Base-by-base conservation (phyloP, 495 filamentous ascomycete genomes). In the Penicillium psychrofluorescens region DNA sequence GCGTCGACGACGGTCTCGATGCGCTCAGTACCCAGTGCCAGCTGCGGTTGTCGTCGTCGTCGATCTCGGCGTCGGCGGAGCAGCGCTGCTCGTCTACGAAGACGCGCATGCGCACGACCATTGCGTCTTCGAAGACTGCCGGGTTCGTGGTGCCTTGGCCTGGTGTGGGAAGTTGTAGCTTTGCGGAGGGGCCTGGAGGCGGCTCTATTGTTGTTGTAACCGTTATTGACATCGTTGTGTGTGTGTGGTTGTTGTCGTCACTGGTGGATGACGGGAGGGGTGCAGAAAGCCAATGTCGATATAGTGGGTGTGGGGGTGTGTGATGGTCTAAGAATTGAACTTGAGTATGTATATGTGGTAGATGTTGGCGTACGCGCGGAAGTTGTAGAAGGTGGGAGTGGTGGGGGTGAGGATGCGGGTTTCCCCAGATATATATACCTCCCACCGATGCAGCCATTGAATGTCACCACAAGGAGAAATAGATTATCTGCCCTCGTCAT, bases 21-120 rank as follows among this genome's bases (percentile, higher is more conserved):
- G 41, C 49, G 64, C 89, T 94, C 27, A 81, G 65, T 28, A 95
- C 77, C 84, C 86, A 95, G 60, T 95, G 90, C 68, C 79, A 88
- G 48, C 77, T 80, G 7, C 86, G 76, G 2, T 66, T 13, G 60
- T 97, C 91, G 60, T 95, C 88, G 2, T 63, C 62, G 67, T 97
- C 91, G 53, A 85, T 70, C 54, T 97, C 91, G 53, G 75, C 74
- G 2, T 78, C 76, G 0, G 78, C 59, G 0, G 83, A 75, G 27
- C 85, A 77, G 9, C 68, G 50, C 52, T 95, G 90, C 61, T 95
- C 90, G 14, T 72, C 44, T 11, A 90, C 78, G 62, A 88, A 96
- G 50, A 96, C 90, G 29, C 65, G 58, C 44, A 82, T 71, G 40
- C 91, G 85, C 39, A 97, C 78, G 16, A 64, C 54, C 79, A 95